A percentile compares a stretch with the other conserved stretches of the same genome.
These are phyloP conservation scores for Entelexis sorbosivorans DNA, from an alignment of 1,139 yeast species.

Conservation along the genomic window DNA sequence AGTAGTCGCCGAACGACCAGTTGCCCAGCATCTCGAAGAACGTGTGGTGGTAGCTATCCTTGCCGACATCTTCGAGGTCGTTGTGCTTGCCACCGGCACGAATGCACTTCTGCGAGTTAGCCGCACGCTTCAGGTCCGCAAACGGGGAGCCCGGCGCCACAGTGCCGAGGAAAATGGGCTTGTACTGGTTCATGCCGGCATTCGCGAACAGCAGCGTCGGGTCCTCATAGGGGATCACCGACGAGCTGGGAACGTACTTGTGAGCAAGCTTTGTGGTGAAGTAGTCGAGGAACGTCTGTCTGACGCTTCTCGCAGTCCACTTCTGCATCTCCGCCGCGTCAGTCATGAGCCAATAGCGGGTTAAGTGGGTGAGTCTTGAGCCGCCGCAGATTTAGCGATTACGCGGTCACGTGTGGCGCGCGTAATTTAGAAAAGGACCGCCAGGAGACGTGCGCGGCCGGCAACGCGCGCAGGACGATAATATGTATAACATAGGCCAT, in stretches of 20 bases:
- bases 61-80: slow-evolving; percentile 96
- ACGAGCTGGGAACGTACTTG: slow-evolving; percentile 78
- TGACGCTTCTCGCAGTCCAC: slow-evolving; percentile 41
- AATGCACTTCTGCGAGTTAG: slow-evolving; percentile 93
- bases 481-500: too few relatives aligned
- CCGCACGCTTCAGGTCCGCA: slow-evolving; percentile 74
- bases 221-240: slow-evolving; percentile 95
- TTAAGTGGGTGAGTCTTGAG: not conserved
- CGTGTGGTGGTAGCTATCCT: slow-evolving; percentile 95
- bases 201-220: slow-evolving; percentile 92
- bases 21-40: slow-evolving; percentile 98
- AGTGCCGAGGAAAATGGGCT: slow-evolving; percentile 91
- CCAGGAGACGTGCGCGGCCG: too few relatives aligned
- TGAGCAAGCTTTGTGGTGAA: slow-evolving; percentile 54
- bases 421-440: not conserved
- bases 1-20: slow-evolving; percentile 99
- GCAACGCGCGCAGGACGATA: too few relatives aligned
- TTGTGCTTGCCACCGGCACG: slow-evolving; percentile 99
- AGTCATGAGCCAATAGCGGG: slow-evolving; percentile 2
- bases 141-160: slow-evolving; percentile 90
- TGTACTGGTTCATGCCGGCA: slow-evolving; percentile 98
- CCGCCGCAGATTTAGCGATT: not conserved
- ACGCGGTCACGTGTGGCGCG: not conserved
- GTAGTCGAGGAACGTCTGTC: slow-evolving; percentile 74
- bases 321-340: slow-evolving; percentile 12